Conservation (phyloP, 495 filamentous ascomycete genomes). For the Cladorrhinum samala region DNA sequence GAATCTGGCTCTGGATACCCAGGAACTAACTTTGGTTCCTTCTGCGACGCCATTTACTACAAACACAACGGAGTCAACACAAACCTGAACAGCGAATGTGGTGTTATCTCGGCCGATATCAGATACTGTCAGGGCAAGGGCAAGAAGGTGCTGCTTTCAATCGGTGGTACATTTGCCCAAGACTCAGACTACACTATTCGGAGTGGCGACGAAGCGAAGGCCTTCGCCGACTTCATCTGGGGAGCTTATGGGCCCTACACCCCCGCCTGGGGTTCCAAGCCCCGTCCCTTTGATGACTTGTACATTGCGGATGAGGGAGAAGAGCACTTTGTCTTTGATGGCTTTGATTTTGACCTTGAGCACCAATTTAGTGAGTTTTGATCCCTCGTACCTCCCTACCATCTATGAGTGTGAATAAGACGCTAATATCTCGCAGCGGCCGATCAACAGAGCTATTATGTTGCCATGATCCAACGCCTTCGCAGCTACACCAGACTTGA, state of each 20-base stretch:
- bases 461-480: conserved; percentile 47
- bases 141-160: conserved; percentile 60
- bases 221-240: conserved; percentile 60
- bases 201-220: conserved; percentile 41
- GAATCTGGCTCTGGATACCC: conserved; percentile 28
- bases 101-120: conserved; percentile 48
- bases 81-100: conserved; percentile 37
- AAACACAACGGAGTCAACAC: conserved; percentile 26
- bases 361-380: conserved; percentile 23
- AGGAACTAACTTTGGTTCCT: conserved; percentile 36
- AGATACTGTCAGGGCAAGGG: conserved; percentile 53
- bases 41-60: conserved; percentile 31
- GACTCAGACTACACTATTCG: conserved; percentile 40
- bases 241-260: conserved; percentile 56
- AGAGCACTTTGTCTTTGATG: conserved; percentile 43
- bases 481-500: conserved; percentile 39
- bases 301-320: conserved; percentile 27
- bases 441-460: conserved; percentile 19
- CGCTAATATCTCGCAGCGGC: conserved; percentile 14
- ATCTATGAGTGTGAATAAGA: conserved; percentile 3
- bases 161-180: conserved; percentile 43
- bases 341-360: conserved; percentile 67
- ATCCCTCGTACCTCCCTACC: conserved; percentile 26
- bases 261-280: conserved; percentile 22
- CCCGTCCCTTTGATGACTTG: conserved; percentile 59